phyloP scores from a whole-genome alignment of 495 filamentous ascomycete genomes.

The Cetradonia linearis region DNA sequence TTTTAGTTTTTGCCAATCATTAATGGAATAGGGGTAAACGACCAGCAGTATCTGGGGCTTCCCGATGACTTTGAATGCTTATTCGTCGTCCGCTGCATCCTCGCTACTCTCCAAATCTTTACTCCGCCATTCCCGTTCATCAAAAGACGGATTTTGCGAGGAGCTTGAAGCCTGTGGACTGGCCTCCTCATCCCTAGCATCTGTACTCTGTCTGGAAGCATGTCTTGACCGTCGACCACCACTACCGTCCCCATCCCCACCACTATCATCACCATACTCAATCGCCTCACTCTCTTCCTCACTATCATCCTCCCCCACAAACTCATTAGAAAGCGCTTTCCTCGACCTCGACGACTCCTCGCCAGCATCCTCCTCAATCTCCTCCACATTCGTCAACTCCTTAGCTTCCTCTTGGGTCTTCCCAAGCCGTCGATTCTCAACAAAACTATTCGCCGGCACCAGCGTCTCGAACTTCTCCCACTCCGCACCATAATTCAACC shows the following conservation, averaged over 20 bases:
- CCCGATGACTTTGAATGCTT: background rate
- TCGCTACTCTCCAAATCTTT: background rate
- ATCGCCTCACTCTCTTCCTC: background rate
- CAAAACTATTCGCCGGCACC: slow-evolving; percentile 29
- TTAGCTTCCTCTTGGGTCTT: background rate
- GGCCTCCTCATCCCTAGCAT: no score
- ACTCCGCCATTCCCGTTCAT: background rate
- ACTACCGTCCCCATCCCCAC: background rate
- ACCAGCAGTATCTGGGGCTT: background rate
- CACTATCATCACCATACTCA: background rate
- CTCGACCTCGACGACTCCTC: background rate
- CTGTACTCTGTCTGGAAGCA: background rate
- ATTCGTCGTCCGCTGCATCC: background rate
- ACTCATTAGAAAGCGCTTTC: background rate
- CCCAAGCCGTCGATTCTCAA: slow-evolving; percentile 22
- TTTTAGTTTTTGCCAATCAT: slow-evolving; percentile 27
- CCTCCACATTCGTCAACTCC: background rate
- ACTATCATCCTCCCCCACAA: background rate
- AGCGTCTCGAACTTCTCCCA: slow-evolving; percentile 42
- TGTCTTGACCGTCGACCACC: background rate
- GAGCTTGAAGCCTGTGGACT: background rate
- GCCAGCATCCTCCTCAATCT: background rate
- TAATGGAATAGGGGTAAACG: slow-evolving; percentile 56
- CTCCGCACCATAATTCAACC: slow-evolving; percentile 35
- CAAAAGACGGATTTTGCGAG: background rate